These are phyloP conservation scores for Cucurbita maxima DNA, from an alignment of 306 rosid genomes.

Conservation along the genomic window DNA sequence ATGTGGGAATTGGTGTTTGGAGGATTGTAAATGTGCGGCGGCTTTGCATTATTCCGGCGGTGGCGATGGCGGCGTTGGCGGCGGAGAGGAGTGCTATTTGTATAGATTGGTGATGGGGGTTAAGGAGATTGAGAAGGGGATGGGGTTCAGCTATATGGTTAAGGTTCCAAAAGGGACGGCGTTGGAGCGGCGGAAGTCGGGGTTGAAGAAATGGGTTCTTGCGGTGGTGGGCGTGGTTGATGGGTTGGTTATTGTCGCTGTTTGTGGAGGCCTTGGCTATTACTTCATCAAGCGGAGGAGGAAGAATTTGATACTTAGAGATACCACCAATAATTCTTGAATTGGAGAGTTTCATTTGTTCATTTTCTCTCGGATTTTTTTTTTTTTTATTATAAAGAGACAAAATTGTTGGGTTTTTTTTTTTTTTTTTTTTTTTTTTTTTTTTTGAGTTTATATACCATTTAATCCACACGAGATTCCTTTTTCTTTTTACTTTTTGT, in stretches of 20 bases:
- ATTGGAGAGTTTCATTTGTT: not conserved
- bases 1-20: conserved; percentile 44
- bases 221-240: conserved; percentile 59
- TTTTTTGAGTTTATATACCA: not conserved
- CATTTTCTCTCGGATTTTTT: not conserved
- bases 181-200: conserved; percentile 20
- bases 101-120: conserved; percentile 53
- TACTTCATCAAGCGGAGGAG: conserved; percentile 37
- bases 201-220: conserved; percentile 61
- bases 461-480: not conserved
- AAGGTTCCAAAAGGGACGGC: conserved; percentile 53
- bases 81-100: conserved; percentile 20
- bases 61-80: not conserved
- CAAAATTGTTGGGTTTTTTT: not conserved
- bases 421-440: not conserved
- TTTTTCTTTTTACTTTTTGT: not conserved
- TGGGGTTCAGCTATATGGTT: conserved; percentile 46
- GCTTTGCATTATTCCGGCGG: conserved; percentile 25
- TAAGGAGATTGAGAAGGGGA: conserved; percentile 36
- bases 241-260: conserved; percentile 49
- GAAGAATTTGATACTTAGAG: conserved; percentile 16
- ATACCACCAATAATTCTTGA: conserved; percentile 20
- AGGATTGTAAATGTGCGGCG: conserved; percentile 61
- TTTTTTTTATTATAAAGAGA: not conserved
- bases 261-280: conserved; percentile 52